Conservation (phyloP, 139 green algal species). For the Gonium pectorale region DNA sequence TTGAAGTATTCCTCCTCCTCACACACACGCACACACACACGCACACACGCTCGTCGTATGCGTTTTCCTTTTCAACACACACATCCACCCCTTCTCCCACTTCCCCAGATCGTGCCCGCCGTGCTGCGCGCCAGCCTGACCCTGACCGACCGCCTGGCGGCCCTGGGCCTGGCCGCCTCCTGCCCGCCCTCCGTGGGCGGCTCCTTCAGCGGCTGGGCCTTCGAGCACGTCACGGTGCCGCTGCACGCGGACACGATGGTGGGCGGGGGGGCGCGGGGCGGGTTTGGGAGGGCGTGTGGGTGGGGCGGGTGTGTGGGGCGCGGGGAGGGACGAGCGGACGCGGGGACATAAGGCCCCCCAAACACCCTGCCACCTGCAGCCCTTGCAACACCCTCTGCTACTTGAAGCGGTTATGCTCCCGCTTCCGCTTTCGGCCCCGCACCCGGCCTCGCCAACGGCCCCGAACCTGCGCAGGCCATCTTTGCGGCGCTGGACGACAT, state of each 20-base stretch:
- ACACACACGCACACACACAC: too few relatives aligned
- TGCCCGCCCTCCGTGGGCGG: neutral
- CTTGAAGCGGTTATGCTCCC: neutral
- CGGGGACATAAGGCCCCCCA: neutral
- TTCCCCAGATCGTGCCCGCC: neutral
- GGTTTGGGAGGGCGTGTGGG: neutral
- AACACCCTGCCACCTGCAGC: neutral
- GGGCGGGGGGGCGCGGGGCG: neutral
- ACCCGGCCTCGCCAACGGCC: neutral
- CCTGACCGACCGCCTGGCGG: neutral
- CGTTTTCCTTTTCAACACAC: too few relatives aligned
- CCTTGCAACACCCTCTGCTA: neutral
- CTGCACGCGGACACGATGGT: neutral
- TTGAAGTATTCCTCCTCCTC: too few relatives aligned
- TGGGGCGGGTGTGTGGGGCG: too few relatives aligned
- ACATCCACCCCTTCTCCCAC: too few relatives aligned
- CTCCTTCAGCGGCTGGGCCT: slow-evolving; percentile 3
- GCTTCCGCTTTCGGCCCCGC: too few relatives aligned
- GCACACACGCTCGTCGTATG: too few relatives aligned
- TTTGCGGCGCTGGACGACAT: neutral
- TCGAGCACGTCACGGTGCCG: neutral
- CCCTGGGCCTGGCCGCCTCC: neutral
- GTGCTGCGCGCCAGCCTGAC: neutral
- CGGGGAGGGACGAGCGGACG: neutral
- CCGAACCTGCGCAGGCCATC: neutral